Evolutionary conservation across 306 rosid genomes (phyloP).

Genomic region (Lablab purpureus): DNA sequence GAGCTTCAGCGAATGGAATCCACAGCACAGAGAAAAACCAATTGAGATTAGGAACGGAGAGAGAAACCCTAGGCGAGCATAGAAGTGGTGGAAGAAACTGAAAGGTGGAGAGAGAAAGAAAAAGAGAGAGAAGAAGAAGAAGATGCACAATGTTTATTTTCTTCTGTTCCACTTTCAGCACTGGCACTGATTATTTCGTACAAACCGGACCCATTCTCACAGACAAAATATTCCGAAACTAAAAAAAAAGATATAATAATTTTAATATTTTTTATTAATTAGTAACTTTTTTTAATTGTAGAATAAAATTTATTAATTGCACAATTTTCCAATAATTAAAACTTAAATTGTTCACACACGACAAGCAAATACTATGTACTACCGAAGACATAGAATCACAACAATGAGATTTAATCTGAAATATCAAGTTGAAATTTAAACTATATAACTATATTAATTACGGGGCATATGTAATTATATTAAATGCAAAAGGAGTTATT

Average conservation of each 20-base stretch:
- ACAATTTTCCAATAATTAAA: no score
- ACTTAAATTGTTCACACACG: no score
- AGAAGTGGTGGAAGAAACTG: constrained; percentile 36
- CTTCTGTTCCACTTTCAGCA: constrained; percentile 56
- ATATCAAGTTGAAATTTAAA: no score
- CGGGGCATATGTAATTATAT: no score
- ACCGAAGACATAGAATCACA: no score
- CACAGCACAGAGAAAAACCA: constrained; percentile 19
- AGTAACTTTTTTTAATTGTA: neutral
- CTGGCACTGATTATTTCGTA: constrained; percentile 78
- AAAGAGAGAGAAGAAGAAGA: constrained; percentile 32
- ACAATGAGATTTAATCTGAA: neutral
- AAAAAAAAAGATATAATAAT: neutral
- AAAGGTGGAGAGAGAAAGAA: constrained; percentile 41
- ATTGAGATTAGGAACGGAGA: constrained; percentile 13
- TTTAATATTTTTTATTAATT: neutral
- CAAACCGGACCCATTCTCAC: constrained; percentile 50
- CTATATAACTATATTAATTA: no score
- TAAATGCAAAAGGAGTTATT: no score
- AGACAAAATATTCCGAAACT: neutral
- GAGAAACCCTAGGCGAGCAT: constrained; percentile 58
- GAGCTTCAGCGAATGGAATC: constrained; percentile 8
- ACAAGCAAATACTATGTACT: no score
- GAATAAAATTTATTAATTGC: neutral
- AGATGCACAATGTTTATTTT: constrained; percentile 40